A percentile compares a stretch with the other conserved stretches of the same genome.
Conservation (phyloP, 1,284 basidiomycete genomes). For the Stygiomarasmius scandens region DNA sequence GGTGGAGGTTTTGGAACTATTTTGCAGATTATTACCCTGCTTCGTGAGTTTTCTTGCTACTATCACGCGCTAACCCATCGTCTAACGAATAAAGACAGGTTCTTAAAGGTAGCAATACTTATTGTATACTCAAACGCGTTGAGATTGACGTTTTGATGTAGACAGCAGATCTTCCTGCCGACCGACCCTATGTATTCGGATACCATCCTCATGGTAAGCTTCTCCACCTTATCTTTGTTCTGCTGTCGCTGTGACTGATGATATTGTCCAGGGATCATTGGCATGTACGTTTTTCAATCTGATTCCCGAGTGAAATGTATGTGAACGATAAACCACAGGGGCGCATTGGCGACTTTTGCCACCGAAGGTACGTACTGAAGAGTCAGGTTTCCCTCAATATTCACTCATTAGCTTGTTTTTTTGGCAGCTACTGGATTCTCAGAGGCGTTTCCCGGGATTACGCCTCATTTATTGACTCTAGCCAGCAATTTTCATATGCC, state of each 20-base stretch:
- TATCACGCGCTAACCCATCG: neutral
- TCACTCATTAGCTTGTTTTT: too few relatives aligned
- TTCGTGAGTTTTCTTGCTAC: constrained; percentile 59
- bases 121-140: neutral
- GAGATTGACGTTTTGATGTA: constrained; percentile 31
- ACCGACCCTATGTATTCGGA: constrained; percentile 94
- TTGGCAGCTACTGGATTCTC: constrained; percentile 90
- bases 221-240: neutral
- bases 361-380: constrained; percentile 82
- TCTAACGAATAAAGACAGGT: constrained; percentile 36
- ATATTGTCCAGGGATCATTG: constrained; percentile 72
- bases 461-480: constrained; percentile 91
- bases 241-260: neutral
- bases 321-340: constrained; percentile 50
- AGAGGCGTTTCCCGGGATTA: constrained; percentile 86
- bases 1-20: constrained; percentile 75
- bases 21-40: constrained; percentile 94
- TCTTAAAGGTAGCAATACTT: constrained; percentile 54
- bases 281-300: constrained; percentile 66
- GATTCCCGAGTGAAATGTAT: neutral
- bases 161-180: constrained; percentile 88
- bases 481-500: constrained; percentile 91
- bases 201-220: constrained; percentile 91
- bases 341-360: constrained; percentile 91
- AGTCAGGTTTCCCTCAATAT: too few relatives aligned